These are phyloP conservation scores for Puccinia coronata DNA, from an alignment of 1,284 basidiomycete species.

Conservation along the genomic window DNA sequence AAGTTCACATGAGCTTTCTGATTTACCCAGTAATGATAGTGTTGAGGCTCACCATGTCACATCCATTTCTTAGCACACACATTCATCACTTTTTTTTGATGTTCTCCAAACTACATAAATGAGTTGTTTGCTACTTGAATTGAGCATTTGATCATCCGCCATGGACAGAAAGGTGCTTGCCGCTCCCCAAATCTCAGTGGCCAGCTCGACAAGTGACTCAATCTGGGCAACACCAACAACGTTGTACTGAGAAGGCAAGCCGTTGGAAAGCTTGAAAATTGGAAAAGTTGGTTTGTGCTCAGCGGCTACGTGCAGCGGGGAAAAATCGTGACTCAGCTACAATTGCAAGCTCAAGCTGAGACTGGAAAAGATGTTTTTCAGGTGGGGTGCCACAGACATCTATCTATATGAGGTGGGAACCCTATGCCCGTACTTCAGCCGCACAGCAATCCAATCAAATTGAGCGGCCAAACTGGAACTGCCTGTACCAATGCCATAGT, in stretches of 20 bases:
- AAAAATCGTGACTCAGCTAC: constrained; percentile 38
- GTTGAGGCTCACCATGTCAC: constrained; percentile 50
- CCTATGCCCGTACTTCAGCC: too few relatives aligned
- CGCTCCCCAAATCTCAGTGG: constrained; percentile 33
- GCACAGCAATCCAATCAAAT: too few relatives aligned
- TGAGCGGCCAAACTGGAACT: too few relatives aligned
- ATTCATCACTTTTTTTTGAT: constrained; percentile 39
- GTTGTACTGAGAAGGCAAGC: constrained; percentile 46
- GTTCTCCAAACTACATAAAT: constrained; percentile 34
- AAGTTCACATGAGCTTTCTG: not conserved
- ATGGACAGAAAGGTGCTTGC: constrained; percentile 23
- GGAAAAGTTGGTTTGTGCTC: not conserved
- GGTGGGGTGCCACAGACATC: too few relatives aligned
- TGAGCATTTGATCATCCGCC: constrained; percentile 30
- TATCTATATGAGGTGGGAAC: too few relatives aligned
- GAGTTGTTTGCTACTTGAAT: constrained; percentile 16
- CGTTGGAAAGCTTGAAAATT: constrained; percentile 39
- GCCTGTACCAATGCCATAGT: too few relatives aligned
- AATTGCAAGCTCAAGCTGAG: constrained; percentile 35
- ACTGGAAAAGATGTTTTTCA: too few relatives aligned
- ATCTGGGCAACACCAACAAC: constrained; percentile 40
- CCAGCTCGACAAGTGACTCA: constrained; percentile 36
- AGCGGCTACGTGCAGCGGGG: not conserved
- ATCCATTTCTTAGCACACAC: constrained; percentile 48
- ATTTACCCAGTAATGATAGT: too few relatives aligned